These are phyloP conservation scores for Histomonas meleagridis DNA, from an alignment of 208 protist species.

Conservation along the genomic window DNA sequence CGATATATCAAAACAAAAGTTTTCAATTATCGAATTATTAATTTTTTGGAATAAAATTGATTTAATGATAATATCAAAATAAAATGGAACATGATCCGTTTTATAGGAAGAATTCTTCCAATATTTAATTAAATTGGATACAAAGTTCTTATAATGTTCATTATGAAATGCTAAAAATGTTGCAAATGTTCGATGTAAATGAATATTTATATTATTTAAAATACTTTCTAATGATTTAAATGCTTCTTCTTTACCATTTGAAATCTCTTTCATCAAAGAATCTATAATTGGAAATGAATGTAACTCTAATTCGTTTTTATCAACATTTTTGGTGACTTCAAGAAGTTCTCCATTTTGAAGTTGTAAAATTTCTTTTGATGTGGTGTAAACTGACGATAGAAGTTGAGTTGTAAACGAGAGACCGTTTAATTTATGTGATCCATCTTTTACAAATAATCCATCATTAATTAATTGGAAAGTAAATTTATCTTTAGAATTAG, in stretches of 20 bases:
- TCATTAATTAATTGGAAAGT: background rate
- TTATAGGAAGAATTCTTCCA: background rate
- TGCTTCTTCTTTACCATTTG: background rate
- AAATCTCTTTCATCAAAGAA: background rate
- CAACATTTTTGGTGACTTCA: background rate
- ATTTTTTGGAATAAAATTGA: background rate
- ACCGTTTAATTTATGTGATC: background rate
- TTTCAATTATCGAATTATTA: background rate
- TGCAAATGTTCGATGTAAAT: background rate
- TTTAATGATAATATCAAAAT: background rate
- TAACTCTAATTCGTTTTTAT: background rate
- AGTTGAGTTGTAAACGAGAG: background rate
- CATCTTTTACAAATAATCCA: background rate
- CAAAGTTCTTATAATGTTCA: background rate
- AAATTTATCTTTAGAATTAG: too few species aligned
- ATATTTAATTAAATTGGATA: too few species aligned
- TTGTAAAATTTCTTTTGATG: too few species aligned
- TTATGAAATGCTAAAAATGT: background rate
- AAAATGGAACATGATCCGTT: too few species aligned
- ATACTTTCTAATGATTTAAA: background rate
- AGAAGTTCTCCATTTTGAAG: background rate
- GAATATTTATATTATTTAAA: background rate
- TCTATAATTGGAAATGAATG: background rate
- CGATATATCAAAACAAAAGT: background rate
- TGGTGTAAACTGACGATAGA: background rate